These are phyloP conservation scores for Pichia manshurica DNA, from an alignment of 805 yeast species.

Conservation along the genomic window DNA sequence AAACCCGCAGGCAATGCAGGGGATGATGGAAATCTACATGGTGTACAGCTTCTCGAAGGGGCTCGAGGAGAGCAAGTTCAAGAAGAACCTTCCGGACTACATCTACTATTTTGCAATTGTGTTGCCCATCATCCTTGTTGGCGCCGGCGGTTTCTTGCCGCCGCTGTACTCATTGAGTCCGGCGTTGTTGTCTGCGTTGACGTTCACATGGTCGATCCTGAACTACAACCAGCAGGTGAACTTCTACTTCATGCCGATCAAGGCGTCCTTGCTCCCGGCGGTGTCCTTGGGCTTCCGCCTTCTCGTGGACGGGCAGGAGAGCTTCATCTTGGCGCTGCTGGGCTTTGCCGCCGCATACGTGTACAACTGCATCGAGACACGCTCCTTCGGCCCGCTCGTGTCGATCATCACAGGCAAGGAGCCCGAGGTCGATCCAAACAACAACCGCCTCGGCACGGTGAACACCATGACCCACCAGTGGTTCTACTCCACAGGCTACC, in stretches of 20 bases:
- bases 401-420: slow-evolving; percentile 29
- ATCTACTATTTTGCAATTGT: slow-evolving; percentile 47
- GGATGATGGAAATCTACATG: slow-evolving; percentile 48
- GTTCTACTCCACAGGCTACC: slow-evolving; percentile 47
- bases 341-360: slow-evolving; percentile 55
- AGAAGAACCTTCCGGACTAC: slow-evolving; percentile 46
- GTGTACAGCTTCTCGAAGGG: slow-evolving; percentile 53
- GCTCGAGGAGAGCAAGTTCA: slow-evolving; percentile 48
- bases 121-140: slow-evolving; percentile 40
- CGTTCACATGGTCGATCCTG: slow-evolving; percentile 57
- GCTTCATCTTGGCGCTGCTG: slow-evolving; percentile 37
- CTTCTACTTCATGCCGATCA: slow-evolving; percentile 47
- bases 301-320: slow-evolving; percentile 38
- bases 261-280: slow-evolving; percentile 50
- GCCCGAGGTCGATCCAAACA: slow-evolving; percentile 17
- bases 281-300: slow-evolving; percentile 38
- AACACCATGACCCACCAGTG: slow-evolving; percentile 27
- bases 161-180: slow-evolving; percentile 27
- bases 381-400: slow-evolving; percentile 43
- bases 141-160: slow-evolving; percentile 28
- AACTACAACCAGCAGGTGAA: slow-evolving; percentile 48
- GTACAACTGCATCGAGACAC: slow-evolving; percentile 58
- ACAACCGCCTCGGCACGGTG: slow-evolving; percentile 28
- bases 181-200: slow-evolving; percentile 47
- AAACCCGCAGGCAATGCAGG: slow-evolving; percentile 38